phyloP scores from a whole-genome alignment of 2,329 filamentous ascomycete species.

The Domatiomyces catenatus region DNA sequence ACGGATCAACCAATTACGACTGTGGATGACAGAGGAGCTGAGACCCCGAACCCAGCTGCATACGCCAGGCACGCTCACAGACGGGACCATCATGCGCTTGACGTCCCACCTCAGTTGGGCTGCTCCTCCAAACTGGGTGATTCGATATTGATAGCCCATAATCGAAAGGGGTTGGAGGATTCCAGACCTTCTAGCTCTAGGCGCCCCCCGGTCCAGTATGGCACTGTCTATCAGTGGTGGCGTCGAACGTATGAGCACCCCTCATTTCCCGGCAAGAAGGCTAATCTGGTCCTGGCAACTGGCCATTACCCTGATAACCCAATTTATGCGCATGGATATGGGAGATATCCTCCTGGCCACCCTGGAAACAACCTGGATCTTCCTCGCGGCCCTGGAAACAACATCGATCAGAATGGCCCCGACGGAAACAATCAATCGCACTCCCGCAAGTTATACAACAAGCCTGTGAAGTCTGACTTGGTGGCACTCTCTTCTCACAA shows the following conservation, averaged over 20 bases:
- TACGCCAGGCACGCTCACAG: neutral
- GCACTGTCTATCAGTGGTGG: neutral
- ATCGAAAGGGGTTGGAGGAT: neutral
- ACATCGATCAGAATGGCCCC: neutral
- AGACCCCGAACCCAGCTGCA: neutral
- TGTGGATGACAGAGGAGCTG: neutral
- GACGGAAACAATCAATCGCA: neutral
- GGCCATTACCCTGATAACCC: neutral
- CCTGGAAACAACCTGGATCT: neutral
- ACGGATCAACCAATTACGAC: neutral
- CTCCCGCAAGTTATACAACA: neutral
- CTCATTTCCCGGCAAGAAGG: neutral
- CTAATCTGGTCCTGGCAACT: neutral
- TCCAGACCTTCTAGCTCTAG: neutral
- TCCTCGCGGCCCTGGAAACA: neutral
- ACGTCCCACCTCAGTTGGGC: neutral
- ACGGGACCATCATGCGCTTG: neutral
- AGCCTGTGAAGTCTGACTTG: too few relatives aligned
- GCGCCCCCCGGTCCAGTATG: neutral
- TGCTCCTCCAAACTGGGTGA: neutral
- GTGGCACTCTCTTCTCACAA: neutral
- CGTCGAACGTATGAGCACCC: neutral
- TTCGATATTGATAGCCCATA: neutral
- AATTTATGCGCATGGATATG: neutral
- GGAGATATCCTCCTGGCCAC: neutral